These are phyloP conservation scores for Echinochloa phyllopogon DNA, from an alignment of 176 grass and related monocot species.

Conservation along the genomic window DNA sequence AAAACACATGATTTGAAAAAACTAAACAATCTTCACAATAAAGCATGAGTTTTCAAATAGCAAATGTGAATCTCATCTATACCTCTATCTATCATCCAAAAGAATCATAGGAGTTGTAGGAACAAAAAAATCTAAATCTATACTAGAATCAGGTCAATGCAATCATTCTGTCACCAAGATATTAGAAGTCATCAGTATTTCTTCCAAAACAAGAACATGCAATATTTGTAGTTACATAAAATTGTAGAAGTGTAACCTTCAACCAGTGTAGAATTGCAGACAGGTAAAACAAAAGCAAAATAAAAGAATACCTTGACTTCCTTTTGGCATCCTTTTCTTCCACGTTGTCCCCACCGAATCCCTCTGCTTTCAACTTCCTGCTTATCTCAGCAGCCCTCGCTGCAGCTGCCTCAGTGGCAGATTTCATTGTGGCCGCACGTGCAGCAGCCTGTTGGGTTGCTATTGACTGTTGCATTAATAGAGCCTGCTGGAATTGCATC, in stretches of 20 bases:
- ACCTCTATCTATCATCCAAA: slow-evolving; percentile 39
- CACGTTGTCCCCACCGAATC: slow-evolving; percentile 46
- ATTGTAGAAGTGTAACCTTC: neutral
- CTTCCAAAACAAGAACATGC: neutral
- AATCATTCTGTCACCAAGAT: slow-evolving; percentile 12
- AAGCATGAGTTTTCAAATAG: slow-evolving; percentile 23
- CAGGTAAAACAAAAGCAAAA: neutral
- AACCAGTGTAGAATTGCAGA: slow-evolving; percentile 4
- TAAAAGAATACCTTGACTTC: slow-evolving; percentile 63
- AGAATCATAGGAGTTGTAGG: neutral
- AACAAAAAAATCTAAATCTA: neutral
- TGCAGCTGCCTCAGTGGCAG: slow-evolving; percentile 90
- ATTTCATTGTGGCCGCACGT: slow-evolving; percentile 94
- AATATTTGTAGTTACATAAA: neutral
- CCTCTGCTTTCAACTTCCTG: slow-evolving; percentile 89
- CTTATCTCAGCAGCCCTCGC: slow-evolving; percentile 98
- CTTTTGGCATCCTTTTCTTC: slow-evolving; percentile 65
- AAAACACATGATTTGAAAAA: neutral
- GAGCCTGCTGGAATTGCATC: slow-evolving; percentile 96
- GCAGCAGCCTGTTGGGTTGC: slow-evolving; percentile 79
- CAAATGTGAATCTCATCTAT: neutral
- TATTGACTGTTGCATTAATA: slow-evolving; percentile 84
- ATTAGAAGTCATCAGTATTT: neutral
- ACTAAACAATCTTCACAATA: neutral
- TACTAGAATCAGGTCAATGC: neutral